Conservation (phyloP, 2,329 filamentous ascomycete species). For the Fusarium sp. region DNA sequence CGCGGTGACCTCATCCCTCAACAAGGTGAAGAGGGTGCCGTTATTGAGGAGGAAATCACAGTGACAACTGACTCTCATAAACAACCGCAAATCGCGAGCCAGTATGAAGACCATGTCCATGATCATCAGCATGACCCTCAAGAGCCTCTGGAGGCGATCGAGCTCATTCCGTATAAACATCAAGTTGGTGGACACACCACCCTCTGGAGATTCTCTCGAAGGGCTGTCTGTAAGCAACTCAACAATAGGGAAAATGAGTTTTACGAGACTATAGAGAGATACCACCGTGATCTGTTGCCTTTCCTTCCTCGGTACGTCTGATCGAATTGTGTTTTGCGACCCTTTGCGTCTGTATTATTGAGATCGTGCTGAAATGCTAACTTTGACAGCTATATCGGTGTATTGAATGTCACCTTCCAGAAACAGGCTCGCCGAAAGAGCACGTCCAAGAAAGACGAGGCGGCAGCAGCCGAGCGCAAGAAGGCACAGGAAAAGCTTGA, state of each 20-base stretch:
- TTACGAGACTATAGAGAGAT: conserved; percentile 93
- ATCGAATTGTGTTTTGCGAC: conserved; percentile 10
- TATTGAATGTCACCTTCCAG: conserved; percentile 94
- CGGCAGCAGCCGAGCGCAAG: conserved; percentile 49
- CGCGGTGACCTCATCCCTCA: conserved; percentile 48
- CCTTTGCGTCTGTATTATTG: background rate
- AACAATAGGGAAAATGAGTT: conserved; percentile 99
- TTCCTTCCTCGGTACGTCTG: conserved; percentile 83
- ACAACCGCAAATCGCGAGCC: conserved; percentile 51
- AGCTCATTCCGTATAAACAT: conserved; percentile 95
- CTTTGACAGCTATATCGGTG: conserved; percentile 86
- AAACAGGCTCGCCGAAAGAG: conserved; percentile 78
- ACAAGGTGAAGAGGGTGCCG: conserved; percentile 51
- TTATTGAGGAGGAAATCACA: conserved; percentile 55
- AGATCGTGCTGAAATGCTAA: conserved; percentile 13
- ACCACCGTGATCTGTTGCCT: conserved; percentile 87
- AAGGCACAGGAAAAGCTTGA: conserved; percentile 46
- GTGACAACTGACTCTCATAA: conserved; percentile 46
- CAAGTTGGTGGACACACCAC: conserved; percentile 98
- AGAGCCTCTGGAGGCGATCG: conserved; percentile 85
- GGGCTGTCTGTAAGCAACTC: conserved; percentile 96
- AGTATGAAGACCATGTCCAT: conserved; percentile 60
- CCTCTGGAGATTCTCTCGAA: conserved; percentile 92
- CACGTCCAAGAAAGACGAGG: conserved; percentile 61
- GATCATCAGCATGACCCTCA: conserved; percentile 62